These are phyloP conservation scores for Sporisorium reilianum DNA, from an alignment of 1,284 basidiomycete species.

Conservation along the genomic window DNA sequence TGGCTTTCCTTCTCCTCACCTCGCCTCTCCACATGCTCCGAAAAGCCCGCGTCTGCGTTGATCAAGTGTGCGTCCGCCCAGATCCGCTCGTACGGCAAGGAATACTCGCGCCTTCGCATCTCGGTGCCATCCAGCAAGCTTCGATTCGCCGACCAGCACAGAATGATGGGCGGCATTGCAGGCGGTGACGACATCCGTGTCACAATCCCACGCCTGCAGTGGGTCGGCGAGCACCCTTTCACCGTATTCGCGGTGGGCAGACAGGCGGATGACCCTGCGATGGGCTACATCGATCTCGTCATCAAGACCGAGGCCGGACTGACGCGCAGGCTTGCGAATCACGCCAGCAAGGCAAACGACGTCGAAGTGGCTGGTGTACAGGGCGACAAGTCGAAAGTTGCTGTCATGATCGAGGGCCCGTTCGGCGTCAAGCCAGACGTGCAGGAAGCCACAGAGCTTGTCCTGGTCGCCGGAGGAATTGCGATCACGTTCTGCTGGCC, in stretches of 20 bases:
- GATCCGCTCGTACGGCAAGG: slow-evolving; percentile 10
- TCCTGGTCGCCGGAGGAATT: slow-evolving; percentile 50
- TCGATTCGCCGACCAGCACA: slow-evolving; percentile 13
- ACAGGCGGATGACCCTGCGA: slow-evolving; percentile 5
- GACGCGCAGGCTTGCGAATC: slow-evolving; percentile 33
- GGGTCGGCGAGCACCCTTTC: slow-evolving; percentile 55
- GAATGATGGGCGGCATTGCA: slow-evolving; percentile 19
- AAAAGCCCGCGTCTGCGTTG: not conserved
- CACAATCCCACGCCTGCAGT: slow-evolving; percentile 47
- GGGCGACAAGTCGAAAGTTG: not conserved
- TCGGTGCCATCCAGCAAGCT: slow-evolving; percentile 31
- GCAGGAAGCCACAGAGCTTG: slow-evolving; percentile 13
- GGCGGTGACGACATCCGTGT: slow-evolving; percentile 48
- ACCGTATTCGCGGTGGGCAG: slow-evolving; percentile 36
- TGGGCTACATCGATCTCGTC: slow-evolving; percentile 39
- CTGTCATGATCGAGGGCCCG: slow-evolving; percentile 54
- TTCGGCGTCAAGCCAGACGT: slow-evolving; percentile 30
- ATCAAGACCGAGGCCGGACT: slow-evolving; percentile 45
- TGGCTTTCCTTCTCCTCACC: slow-evolving; percentile 30
- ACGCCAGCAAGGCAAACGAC: slow-evolving; percentile 12
- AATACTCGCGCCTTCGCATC: slow-evolving; percentile 36
- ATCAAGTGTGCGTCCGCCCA: slow-evolving; percentile 20
- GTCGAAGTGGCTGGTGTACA: slow-evolving; percentile 9
- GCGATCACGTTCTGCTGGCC: slow-evolving; percentile 56
- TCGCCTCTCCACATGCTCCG: not conserved